These are phyloP conservation scores for Isoetes taiwanensis DNA, from an alignment of 75 land plant species.

Conservation along the genomic window DNA sequence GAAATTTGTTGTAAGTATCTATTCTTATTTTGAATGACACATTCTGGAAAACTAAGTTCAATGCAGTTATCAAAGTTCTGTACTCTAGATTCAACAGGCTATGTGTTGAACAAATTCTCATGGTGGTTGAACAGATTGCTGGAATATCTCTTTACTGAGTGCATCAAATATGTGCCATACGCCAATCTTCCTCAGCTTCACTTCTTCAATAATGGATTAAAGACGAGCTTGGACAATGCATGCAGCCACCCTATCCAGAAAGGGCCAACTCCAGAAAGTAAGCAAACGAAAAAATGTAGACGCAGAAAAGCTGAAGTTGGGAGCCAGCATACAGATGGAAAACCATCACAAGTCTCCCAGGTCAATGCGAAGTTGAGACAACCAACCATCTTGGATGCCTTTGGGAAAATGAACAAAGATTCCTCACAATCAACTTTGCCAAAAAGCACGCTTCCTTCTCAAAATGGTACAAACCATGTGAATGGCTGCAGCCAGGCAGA, in stretches of 20 bases:
- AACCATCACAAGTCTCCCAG: slow-evolving; percentile 13
- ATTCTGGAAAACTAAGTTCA: too few relatives aligned
- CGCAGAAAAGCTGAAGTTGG: slow-evolving; percentile 16
- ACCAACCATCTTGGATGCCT: slow-evolving; percentile 37
- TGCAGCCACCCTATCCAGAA: slow-evolving; percentile 8
- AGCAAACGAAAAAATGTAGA: slow-evolving; percentile 13
- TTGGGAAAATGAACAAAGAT: slow-evolving; percentile 30
- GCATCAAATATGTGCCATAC: slow-evolving; percentile 24
- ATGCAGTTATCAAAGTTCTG: too few relatives aligned
- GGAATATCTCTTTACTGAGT: slow-evolving; percentile 43
- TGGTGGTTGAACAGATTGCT: too few relatives aligned
- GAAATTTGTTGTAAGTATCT: slow-evolving; percentile 72
- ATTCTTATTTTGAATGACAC: too few relatives aligned
- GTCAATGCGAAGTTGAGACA: slow-evolving; percentile 22
- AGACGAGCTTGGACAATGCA: slow-evolving; percentile 14
- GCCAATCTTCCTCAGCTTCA: slow-evolving; percentile 44
- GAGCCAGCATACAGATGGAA: slow-evolving; percentile 15
- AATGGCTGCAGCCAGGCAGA: slow-evolving; percentile 8
- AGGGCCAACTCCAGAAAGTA: slow-evolving; percentile 1
- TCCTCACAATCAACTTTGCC: slow-evolving; percentile 8
- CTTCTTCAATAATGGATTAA: too few relatives aligned
- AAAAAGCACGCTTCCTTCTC: too few relatives aligned
- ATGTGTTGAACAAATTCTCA: too few relatives aligned
- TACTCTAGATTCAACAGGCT: too few relatives aligned
- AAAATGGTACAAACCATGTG: too few relatives aligned